These are phyloP conservation scores for Metarhizium anisopliae DNA, from an alignment of 2,329 filamentous ascomycete genomes.

Conservation along the genomic window DNA sequence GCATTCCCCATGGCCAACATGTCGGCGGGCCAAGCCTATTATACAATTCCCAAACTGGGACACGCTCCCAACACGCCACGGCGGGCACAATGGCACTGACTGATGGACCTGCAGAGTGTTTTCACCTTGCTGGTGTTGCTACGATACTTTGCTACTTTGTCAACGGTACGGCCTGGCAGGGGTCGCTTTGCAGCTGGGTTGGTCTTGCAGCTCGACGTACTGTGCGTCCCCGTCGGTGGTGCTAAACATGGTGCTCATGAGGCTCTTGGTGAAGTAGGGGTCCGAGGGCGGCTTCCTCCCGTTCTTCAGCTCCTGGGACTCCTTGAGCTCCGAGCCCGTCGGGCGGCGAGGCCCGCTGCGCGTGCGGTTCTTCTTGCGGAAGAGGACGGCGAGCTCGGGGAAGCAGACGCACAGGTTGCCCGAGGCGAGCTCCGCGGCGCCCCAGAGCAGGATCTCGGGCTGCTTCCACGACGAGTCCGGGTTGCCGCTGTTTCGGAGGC, in stretches of 20 bases:
- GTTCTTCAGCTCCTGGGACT: neutral
- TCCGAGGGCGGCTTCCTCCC: neutral
- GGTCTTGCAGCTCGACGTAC: neutral
- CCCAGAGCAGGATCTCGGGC: conserved; percentile 8
- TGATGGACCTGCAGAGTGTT: too few relatives aligned
- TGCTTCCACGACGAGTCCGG: conserved; percentile 6
- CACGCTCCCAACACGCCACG: too few relatives aligned
- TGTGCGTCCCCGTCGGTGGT: neutral
- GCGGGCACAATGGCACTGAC: too few relatives aligned
- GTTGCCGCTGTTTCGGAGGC: conserved; percentile 6
- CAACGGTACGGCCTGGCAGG: neutral
- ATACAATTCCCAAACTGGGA: too few relatives aligned
- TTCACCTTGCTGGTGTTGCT: too few relatives aligned
- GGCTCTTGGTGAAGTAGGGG: conserved; percentile 4
- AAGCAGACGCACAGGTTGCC: conserved; percentile 7
- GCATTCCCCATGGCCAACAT: too few relatives aligned
- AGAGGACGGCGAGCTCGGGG: conserved; percentile 6
- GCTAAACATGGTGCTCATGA: conserved; percentile 27
- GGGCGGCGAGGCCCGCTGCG: neutral
- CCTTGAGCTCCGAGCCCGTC: neutral
- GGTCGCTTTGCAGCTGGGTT: neutral
- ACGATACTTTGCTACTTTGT: too few relatives aligned
- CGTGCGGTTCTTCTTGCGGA: conserved; percentile 3
- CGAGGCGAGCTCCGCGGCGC: conserved; percentile 4
- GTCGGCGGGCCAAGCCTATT: too few relatives aligned